Base-by-base conservation (phyloP, 805 yeast species). In the Limtongia smithiae region DNA sequence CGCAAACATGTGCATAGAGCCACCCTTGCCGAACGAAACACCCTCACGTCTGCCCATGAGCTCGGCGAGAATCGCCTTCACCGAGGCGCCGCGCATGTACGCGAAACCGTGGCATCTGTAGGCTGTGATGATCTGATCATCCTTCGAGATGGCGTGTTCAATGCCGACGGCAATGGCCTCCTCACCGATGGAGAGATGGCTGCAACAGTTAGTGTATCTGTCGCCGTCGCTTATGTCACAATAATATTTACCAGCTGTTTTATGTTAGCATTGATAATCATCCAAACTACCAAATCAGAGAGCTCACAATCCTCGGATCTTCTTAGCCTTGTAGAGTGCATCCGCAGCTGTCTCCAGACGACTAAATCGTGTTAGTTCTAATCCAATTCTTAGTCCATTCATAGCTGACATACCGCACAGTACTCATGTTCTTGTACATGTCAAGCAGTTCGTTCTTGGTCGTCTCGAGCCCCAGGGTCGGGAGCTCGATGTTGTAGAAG, bases 91-190 rank as follows among this genome's bases (percentile, higher is more conserved):
- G 72, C 98, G 82, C 85, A 87, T 83, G 78, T 80, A 87, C 38
- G 97, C 90, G 75, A 93, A 90, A 62, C 97, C 97, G 80, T 93
- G 98, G 76, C 98, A 93, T 79, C 98, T 83, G 78, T 93, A 93
- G 31, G 97, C 87, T 48, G 98, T 93, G 71, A 93, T 93, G 60
- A 93, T 81, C 57, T 94, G 79, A 72, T 93, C 98, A 61, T 83
- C 71, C 58, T 77, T 76, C 62, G 85, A 82, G 67, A 89, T 84
- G 62, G 98, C 97, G 65, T 84, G 80, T 77, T 93, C 98, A 61
- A 93, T 89, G 70, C 98, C 98, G 56, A 91, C 97, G 57, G 98
- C 96, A 72, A 93, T 81, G 58, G 98, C 98, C 76, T 93, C 98
- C 76, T 93, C 98, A 66, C 98, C 98, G 57, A 87, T 89, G 12